phyloP scores from a whole-genome alignment of 495 filamentous ascomycete genomes.

The Viridothelium virens region DNA sequence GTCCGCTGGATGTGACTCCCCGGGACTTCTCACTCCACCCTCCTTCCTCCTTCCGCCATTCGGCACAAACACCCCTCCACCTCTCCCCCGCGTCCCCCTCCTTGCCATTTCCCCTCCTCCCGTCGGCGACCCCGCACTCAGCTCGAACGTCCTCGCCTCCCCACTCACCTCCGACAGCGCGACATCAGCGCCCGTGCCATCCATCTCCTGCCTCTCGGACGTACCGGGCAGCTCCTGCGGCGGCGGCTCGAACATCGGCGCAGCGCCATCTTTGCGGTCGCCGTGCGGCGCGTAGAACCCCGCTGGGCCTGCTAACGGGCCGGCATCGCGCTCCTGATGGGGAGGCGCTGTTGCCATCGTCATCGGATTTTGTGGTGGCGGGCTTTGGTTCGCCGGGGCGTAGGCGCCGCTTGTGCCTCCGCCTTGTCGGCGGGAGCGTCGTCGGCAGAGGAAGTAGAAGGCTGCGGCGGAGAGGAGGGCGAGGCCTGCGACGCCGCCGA shows the following conservation, averaged over 20 bases:
- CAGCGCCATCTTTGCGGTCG: neutral
- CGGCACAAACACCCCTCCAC: neutral
- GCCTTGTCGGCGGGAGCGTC: neutral
- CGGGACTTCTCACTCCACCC: neutral
- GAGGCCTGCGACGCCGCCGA: slow-evolving; percentile 26
- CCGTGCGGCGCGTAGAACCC: neutral
- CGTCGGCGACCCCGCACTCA: neutral
- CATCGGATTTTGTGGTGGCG: neutral
- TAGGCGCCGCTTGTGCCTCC: neutral
- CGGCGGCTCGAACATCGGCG: neutral
- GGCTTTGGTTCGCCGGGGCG: neutral
- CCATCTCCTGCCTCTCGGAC: neutral
- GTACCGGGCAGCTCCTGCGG: neutral
- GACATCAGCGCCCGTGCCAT: neutral
- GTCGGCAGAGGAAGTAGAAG: neutral
- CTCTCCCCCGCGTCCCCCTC: neutral
- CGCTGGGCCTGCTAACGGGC: neutral
- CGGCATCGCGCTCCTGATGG: neutral
- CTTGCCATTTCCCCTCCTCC: neutral
- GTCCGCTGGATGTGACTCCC: neutral
- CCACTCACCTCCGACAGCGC: neutral
- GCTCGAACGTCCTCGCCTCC: neutral
- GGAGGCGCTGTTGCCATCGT: neutral
- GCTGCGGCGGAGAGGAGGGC: slow-evolving; percentile 17
- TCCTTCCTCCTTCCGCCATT: neutral